These are phyloP conservation scores for Lotus japonicus DNA, from an alignment of 306 rosid species.

Conservation along the genomic window DNA sequence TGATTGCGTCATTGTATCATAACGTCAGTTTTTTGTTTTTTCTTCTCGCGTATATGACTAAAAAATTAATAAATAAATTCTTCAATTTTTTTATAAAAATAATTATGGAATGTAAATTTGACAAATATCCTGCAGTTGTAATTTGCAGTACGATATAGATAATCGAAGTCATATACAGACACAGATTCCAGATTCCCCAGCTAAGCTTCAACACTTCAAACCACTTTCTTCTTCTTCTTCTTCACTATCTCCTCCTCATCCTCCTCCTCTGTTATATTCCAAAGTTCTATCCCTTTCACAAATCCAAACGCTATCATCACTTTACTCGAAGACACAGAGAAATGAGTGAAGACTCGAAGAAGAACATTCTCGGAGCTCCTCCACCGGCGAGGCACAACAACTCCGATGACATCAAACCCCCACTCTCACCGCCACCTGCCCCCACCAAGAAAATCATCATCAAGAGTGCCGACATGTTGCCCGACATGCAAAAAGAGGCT, in stretches of 20 bases:
- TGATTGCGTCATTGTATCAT: too few species aligned
- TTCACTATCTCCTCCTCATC: background rate
- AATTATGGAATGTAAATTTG: too few species aligned
- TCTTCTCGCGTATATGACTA: too few species aligned
- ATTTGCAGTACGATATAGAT: too few species aligned
- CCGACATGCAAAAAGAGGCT: constrained; percentile 79
- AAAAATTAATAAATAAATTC: too few species aligned
- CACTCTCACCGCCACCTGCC: constrained; percentile 26
- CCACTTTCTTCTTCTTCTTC: too few species aligned
- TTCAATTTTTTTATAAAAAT: too few species aligned
- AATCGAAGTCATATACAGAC: too few species aligned
- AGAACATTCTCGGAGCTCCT: constrained; percentile 45
- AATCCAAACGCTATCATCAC: background rate
- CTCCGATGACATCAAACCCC: constrained; percentile 49
- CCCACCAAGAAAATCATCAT: constrained; percentile 53
- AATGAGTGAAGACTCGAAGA: constrained; percentile 65
- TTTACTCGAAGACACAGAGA: background rate
- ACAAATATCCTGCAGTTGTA: too few species aligned
- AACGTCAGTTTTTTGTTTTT: too few species aligned
- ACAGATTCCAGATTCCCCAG: too few species aligned
- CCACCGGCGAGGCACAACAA: constrained; percentile 29
- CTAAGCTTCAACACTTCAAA: too few species aligned
- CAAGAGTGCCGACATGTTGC: constrained; percentile 81
- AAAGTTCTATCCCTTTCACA: background rate
- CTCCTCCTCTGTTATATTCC: background rate